These are phyloP conservation scores for Rubroshorea leprosula DNA, from an alignment of 345 rosid species.

Conservation along the genomic window DNA sequence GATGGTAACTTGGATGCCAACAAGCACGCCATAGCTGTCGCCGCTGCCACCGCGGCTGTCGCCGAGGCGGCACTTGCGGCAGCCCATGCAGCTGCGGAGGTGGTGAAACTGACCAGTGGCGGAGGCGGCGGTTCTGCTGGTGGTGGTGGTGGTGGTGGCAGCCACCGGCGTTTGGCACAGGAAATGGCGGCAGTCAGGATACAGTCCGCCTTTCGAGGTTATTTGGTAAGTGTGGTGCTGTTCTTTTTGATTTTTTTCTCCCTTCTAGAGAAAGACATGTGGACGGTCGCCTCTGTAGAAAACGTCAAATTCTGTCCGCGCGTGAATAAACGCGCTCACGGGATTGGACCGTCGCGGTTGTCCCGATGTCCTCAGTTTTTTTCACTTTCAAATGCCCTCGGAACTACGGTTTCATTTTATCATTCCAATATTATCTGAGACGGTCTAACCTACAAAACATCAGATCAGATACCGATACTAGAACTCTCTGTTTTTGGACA, in stretches of 20 bases:
- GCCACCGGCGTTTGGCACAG: slow-evolving; percentile 31
- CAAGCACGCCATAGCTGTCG: slow-evolving; percentile 86
- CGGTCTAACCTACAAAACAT: too few species aligned
- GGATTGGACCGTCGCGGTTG: too few species aligned
- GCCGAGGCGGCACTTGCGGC: slow-evolving; percentile 92
- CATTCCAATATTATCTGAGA: too few species aligned
- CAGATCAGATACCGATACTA: too few species aligned
- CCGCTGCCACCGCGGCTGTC: slow-evolving; percentile 83
- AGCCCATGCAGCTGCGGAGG: slow-evolving; percentile 95
- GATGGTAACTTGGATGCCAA: slow-evolving; percentile 42
- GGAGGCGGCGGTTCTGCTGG: slow-evolving; percentile 29
- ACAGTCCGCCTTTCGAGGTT: slow-evolving; percentile 88
- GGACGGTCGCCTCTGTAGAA: too few species aligned
- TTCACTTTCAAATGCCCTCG: too few species aligned
- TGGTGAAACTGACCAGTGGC: slow-evolving; percentile 68
- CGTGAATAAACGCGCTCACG: too few species aligned
- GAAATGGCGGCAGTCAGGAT: slow-evolving; percentile 60
- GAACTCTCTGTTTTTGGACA: too few species aligned
- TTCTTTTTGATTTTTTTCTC: neutral
- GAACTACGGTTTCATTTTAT: too few species aligned
- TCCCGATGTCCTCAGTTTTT: too few species aligned
- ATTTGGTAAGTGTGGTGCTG: slow-evolving; percentile 90
- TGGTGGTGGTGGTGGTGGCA: slow-evolving; percentile 16
- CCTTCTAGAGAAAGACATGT: too few species aligned
- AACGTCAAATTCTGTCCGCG: too few species aligned